These are phyloP conservation scores for Coemansia sp. DNA, from an alignment of 192 early-diverging fungal species.

Conservation along the genomic window DNA sequence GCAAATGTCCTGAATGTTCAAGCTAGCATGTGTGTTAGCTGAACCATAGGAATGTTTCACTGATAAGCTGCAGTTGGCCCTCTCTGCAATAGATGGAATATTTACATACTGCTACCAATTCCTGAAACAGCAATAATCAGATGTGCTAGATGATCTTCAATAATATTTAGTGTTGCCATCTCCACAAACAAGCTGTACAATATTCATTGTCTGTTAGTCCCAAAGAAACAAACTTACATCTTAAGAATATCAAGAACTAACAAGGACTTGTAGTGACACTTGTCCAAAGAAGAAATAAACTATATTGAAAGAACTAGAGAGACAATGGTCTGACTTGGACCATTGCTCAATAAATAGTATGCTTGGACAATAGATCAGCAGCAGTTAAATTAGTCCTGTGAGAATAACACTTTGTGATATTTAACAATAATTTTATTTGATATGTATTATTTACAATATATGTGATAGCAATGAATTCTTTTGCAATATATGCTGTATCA, in stretches of 20 bases:
- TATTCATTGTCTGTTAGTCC: constrained; percentile 59
- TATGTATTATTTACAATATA: too few species aligned
- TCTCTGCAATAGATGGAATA: constrained; percentile 58
- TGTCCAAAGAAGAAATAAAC: too few species aligned
- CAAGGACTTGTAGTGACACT: too few species aligned
- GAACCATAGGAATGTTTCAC: constrained; percentile 30
- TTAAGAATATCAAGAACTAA: constrained; percentile 49
- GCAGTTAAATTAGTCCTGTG: too few species aligned
- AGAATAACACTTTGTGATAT: too few species aligned
- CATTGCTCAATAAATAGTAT: too few species aligned
- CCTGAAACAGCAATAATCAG: constrained; percentile 68
- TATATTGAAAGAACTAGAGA: too few species aligned
- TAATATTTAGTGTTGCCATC: constrained; percentile 61
- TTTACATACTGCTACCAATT: constrained; percentile 71
- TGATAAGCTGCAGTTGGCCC: constrained; percentile 35
- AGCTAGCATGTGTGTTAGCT: constrained; percentile 12
- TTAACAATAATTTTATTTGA: too few species aligned
- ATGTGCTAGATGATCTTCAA: constrained; percentile 60
- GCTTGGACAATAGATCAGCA: too few species aligned
- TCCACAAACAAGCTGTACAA: constrained; percentile 66
- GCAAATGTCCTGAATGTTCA: constrained; percentile 1
- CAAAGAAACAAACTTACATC: constrained; percentile 71
- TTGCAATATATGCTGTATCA: too few species aligned
- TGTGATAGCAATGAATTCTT: too few species aligned
- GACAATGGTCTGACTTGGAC: too few species aligned